A percentile compares a stretch with the other conserved stretches of the same genome.
Evolutionary conservation across 2,329 filamentous ascomycete species (phyloP).

Genomic region (Chrysosporium queenslandicum): DNA sequence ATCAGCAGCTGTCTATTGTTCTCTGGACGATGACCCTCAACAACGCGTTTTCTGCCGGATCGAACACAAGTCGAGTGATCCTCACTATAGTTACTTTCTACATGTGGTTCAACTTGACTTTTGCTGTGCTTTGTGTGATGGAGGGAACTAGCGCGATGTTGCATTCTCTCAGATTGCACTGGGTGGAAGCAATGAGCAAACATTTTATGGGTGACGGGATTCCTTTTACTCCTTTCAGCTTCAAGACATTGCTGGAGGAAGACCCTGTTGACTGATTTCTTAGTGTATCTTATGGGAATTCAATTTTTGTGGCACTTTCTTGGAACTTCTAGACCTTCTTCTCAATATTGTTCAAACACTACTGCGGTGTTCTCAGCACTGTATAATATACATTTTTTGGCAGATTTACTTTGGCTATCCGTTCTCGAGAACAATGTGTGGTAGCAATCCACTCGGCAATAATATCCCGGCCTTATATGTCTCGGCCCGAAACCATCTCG

Average conservation of each 20-base stretch:
- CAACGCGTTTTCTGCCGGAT: slow-evolving; percentile 55
- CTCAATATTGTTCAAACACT: not conserved
- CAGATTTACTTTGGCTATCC: too few species aligned
- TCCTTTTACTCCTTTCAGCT: slow-evolving; percentile 81
- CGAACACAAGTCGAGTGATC: slow-evolving; percentile 60
- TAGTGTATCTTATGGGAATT: not conserved
- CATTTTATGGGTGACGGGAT: slow-evolving; percentile 87
- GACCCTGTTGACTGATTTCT: slow-evolving; percentile 44
- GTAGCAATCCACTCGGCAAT: not conserved
- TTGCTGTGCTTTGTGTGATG: slow-evolving; percentile 80
- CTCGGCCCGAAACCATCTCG: not conserved
- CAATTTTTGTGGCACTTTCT: not conserved
- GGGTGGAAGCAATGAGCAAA: slow-evolving; percentile 97
- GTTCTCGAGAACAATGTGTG: not conserved
- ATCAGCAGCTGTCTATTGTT: slow-evolving; percentile 93
- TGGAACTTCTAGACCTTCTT: not conserved
- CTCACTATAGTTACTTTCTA: slow-evolving; percentile 74
- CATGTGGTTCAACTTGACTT: slow-evolving; percentile 79
- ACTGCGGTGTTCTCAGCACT: not conserved
- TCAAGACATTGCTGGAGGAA: slow-evolving; percentile 73
- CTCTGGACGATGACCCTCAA: slow-evolving; percentile 93
- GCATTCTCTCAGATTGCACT: slow-evolving; percentile 81
- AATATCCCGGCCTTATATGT: not conserved
- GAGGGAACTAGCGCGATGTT: slow-evolving; percentile 94
- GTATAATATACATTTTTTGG: slow-evolving; percentile 1